Evolutionary conservation across 1,284 basidiomycete genomes (phyloP), one percentile per base, ranked within the genome.

Genomic region (Cutaneotrichosporon dermatis): DNA sequence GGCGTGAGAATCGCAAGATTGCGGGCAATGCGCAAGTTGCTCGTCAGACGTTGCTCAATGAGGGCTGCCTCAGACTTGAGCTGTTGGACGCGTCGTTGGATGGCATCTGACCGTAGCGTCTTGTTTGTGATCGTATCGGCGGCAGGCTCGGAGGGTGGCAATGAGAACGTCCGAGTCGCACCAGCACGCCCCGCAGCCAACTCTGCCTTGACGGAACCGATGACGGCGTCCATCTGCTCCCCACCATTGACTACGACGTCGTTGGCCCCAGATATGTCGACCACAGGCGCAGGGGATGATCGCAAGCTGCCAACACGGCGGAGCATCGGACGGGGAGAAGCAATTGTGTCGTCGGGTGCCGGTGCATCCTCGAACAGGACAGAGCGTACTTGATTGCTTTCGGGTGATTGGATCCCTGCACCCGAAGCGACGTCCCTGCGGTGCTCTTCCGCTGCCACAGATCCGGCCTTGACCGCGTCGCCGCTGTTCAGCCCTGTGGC

Each of bases 1-100:
- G 94, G 92, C 7, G 90, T 88, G 51, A 96, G 81, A 53, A 89
- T 84, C 2, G 86, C 87, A n/a, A 96, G 82, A 69, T 93, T 94
- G 45, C 88, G 85, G 15, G 88, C 85, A 43, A 88, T 78, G 34
- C 88, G 85, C 70, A 93, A 79, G 65, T 88, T 84, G 11, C 83
- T 78, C 51, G 88, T 84, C n/a, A 96, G 83, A 59, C 85, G 83
- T 0, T 80, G 72, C 66, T 86, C 85, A n/a, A 82, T 79, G 1
- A 81, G 73, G 12, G 79, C 74, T 53, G 91, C 84, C 59, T 81
- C 82, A 11, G 77, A 73, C 50, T 90, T 85, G 6, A 64, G 59
- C 6, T 6, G 8, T 16, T 46, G 11, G 9, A 64, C 49, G 4
- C 66, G 62, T 36, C 60, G 63, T 49, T 69, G 45, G 36, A 74